Evolutionary conservation across 1,284 basidiomycete species (phyloP), one percentile per base, ranked within the genome.

Genomic region (Moniliella sp.): DNA sequence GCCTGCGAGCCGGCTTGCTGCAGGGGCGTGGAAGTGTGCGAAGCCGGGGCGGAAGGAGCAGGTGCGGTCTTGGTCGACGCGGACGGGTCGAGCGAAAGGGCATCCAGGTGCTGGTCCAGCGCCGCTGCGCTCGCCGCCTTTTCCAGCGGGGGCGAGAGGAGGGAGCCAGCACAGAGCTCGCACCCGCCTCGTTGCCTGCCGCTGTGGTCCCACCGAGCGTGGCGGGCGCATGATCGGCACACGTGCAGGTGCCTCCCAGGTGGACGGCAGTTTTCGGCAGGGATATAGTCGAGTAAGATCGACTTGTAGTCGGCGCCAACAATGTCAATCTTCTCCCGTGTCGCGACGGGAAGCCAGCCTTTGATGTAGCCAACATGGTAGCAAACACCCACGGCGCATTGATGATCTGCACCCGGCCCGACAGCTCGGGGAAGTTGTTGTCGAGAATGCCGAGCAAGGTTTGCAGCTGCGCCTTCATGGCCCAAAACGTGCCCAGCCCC

Each of bases 301-400:
- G 40, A 29, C 1, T 38, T 25, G 26, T 46, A 58, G 34, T 53
- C 47, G 2, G 40, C 14, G 0, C 53, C 55, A 3, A 38, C 35
- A 21, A 58, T 58, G 35, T 54, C 46, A 27, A 58, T 49, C 36
- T 58, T 58, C 4, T 51, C 49, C 16, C 44, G 50, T 4, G 55
- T 58, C 4, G 36, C 45, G 2, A 31, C 21, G 3, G 55, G 55
- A 14, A 58, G 35, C 55, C 55, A 58, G 10, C 48, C 50, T 15
- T 57, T 57, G 28, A 58, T 34, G 37, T 42, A 51, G 5, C 30
- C 53, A 50, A 58, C 25, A 53, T 50, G 2, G 48, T 52, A 27
- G 32, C 12, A 16, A 33, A 33, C 29, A 32, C 15, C 26, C 26
- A 33, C 18, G 32, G 32, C 15, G 32, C 32, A 12, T 57, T 57